phyloP scores from a whole-genome alignment of 169 alveolate genomes.

The Ichthyophthirius multifiliis region DNA sequence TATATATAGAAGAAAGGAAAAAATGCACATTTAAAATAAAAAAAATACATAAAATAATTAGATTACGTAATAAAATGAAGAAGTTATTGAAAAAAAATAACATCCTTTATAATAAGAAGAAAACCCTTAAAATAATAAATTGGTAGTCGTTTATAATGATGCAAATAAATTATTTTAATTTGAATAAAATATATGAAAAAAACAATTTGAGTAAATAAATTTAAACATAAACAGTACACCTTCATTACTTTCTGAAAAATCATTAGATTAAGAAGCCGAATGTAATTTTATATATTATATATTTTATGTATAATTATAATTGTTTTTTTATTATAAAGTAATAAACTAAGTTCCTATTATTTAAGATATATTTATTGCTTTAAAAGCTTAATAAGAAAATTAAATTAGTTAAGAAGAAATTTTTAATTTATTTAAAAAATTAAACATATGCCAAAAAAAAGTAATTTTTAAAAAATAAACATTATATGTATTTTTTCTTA shows the following conservation, averaged over 20 bases:
- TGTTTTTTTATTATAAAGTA: neutral
- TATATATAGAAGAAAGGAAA: no score
- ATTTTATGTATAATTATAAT: neutral
- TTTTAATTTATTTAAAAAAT: neutral
- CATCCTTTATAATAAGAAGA: no score
- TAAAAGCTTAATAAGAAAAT: neutral
- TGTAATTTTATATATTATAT: neutral
- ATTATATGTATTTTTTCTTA: no score
- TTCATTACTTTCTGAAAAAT: neutral
- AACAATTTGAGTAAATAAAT: neutral
- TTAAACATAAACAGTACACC: neutral
- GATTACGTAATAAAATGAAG: no score
- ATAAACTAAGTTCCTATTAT: neutral
- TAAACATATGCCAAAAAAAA: neutral
- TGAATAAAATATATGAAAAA: neutral
- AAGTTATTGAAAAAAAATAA: no score
- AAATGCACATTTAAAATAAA: no score
- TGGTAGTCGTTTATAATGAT: no score
- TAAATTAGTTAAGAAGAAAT: neutral
- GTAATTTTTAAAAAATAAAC: neutral
- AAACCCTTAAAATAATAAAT: no score
- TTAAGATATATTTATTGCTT: neutral
- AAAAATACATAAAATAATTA: no score
- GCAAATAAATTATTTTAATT: no score
- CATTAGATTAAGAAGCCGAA: neutral